phyloP scores from a whole-genome alignment of 2,329 filamentous ascomycete species.

The Lachnellula suecica region DNA sequence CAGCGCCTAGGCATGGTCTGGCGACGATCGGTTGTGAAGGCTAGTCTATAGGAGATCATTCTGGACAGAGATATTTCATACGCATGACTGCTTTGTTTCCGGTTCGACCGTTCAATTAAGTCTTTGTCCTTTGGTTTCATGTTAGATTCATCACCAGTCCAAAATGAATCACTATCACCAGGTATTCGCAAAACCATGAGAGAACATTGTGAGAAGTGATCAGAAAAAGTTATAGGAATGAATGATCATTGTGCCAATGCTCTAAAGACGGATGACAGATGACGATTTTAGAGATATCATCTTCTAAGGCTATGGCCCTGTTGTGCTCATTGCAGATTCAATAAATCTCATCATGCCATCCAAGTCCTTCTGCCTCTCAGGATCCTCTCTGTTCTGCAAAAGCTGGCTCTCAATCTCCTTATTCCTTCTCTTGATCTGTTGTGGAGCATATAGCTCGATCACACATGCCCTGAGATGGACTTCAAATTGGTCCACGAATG shows the following conservation, averaged over 20 bases:
- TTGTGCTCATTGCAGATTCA: not conserved
- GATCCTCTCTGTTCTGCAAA: not conserved
- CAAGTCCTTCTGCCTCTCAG: not conserved
- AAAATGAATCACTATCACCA: no score
- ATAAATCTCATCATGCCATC: not conserved
- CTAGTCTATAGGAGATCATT: not conserved
- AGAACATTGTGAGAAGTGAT: no score
- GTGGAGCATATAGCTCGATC: not conserved
- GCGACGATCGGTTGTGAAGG: not conserved
- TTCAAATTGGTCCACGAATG: not conserved
- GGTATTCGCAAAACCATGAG: no score
- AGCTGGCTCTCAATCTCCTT: slow-evolving; percentile 1
- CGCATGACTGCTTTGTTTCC: no score
- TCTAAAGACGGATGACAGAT: not conserved
- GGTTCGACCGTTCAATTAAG: no score
- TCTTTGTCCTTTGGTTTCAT: no score
- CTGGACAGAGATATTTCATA: not conserved
- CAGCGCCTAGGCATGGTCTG: slow-evolving; percentile 2
- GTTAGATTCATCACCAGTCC: no score
- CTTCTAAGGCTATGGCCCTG: not conserved
- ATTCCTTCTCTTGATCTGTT: slow-evolving; percentile 1
- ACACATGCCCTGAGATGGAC: not conserved
- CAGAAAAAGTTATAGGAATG: no score
- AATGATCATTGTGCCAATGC: no score
- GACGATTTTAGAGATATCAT: not conserved